phyloP scores from a whole-genome alignment of 2,329 filamentous ascomycete species.

The Cadophora malorum region DNA sequence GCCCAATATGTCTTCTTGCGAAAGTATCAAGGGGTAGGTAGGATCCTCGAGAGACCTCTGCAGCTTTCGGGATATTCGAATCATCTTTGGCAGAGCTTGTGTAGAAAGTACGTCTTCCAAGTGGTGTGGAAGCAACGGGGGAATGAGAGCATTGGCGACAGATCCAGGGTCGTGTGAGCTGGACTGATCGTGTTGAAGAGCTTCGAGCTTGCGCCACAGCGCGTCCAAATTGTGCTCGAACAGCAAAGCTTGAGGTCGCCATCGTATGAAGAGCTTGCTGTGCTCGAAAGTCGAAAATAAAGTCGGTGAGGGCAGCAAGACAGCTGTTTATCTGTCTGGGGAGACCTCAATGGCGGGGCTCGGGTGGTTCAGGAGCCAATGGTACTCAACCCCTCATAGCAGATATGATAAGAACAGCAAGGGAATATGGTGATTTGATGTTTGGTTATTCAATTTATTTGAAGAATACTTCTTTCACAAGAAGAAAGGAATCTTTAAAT shows the following conservation, averaged over 20 bases:
- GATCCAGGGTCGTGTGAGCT: slow-evolving; percentile 36
- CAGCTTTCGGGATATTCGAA: slow-evolving; percentile 33
- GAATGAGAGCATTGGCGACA: slow-evolving; percentile 35
- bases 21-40: slow-evolving; percentile 64
- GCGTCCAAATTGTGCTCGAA: slow-evolving; percentile 38
- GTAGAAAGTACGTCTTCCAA: slow-evolving; percentile 43
- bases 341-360: slow-evolving; percentile 33
- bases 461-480: not conserved
- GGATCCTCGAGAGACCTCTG: slow-evolving; percentile 43
- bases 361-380: slow-evolving; percentile 30
- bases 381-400: slow-evolving; percentile 27
- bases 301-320: slow-evolving; percentile 29
- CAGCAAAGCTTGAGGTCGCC: slow-evolving; percentile 38
- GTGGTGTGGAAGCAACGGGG: slow-evolving; percentile 21
- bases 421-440: not conserved
- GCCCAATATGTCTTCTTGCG: slow-evolving; percentile 85
- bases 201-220: slow-evolving; percentile 32
- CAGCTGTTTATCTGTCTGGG: slow-evolving; percentile 9
- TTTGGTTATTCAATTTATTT: not conserved
- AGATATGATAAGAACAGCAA: slow-evolving; percentile 9
- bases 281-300: slow-evolving; percentile 21
- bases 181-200: slow-evolving; percentile 26
- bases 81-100: slow-evolving; percentile 43
- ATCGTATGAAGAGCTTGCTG: slow-evolving; percentile 30
- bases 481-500: not conserved